These are phyloP conservation scores for Sophora flavescens DNA, from an alignment of 306 rosid species.

Conservation along the genomic window DNA sequence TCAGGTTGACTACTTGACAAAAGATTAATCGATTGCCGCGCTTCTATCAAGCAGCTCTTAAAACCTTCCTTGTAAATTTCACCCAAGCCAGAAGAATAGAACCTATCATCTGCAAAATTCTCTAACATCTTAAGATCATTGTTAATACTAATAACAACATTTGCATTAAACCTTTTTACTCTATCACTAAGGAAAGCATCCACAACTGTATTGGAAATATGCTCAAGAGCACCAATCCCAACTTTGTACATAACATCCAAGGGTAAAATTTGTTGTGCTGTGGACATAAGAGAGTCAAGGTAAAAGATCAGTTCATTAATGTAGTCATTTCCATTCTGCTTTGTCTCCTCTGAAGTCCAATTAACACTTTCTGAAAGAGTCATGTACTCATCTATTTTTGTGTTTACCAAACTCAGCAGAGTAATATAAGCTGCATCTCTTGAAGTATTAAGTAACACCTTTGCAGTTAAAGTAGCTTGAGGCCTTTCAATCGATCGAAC, in stretches of 20 bases:
- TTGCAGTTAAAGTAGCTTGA: constrained; percentile 78
- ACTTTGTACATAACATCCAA: constrained; percentile 82
- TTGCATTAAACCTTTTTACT: constrained; percentile 84
- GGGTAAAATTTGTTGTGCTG: constrained; percentile 89
- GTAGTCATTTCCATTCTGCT: constrained; percentile 70
- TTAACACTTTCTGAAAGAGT: constrained; percentile 63
- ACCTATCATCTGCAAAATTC: constrained; percentile 80
- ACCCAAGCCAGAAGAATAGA: constrained; percentile 69
- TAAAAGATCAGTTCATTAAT: constrained; percentile 77
- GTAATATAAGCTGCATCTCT: constrained; percentile 82
- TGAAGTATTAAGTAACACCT: constrained; percentile 72
- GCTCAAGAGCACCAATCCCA: constrained; percentile 87
- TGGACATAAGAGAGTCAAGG: constrained; percentile 86
- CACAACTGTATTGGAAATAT: constrained; percentile 70
- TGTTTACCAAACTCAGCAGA: constrained; percentile 68
- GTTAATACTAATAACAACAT: constrained; percentile 66
- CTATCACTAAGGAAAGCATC: constrained; percentile 75
- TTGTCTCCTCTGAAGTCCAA: constrained; percentile 85
- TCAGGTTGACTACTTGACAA: constrained; percentile 91
- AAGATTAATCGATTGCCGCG: constrained; percentile 82
- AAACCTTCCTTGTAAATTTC: constrained; percentile 72
- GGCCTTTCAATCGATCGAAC: constrained; percentile 70
- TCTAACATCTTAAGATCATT: constrained; percentile 69
- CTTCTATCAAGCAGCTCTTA: constrained; percentile 70
- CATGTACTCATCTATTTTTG: constrained; percentile 80